Percentiles rank a stretch among this genome's conserved stretches.
phyloP scores from a whole-genome alignment of 345 rosid genomes.

The Aquilaria malaccensis region DNA sequence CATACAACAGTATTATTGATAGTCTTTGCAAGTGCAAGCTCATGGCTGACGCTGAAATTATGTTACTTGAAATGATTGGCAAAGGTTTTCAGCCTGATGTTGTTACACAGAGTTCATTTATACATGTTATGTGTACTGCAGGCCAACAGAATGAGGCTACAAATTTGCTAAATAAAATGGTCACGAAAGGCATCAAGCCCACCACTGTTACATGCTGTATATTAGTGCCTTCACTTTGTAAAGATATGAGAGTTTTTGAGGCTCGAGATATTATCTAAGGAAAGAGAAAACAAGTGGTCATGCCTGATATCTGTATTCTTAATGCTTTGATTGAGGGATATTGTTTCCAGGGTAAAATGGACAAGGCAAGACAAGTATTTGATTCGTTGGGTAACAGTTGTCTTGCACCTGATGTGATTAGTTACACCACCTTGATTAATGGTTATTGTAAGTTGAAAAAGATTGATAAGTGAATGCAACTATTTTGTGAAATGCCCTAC shows the following conservation, averaged over 20 bases:
- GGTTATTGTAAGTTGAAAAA: slow-evolving; percentile 26
- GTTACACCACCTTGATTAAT: slow-evolving; percentile 24
- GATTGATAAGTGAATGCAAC: slow-evolving; percentile 15
- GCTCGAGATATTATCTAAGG: slow-evolving; percentile 17
- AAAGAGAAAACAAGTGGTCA: slow-evolving; percentile 12
- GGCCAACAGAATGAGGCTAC: slow-evolving; percentile 9
- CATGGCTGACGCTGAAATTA: slow-evolving; percentile 18
- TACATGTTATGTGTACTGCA: slow-evolving; percentile 16
- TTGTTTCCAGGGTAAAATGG: slow-evolving; percentile 22
- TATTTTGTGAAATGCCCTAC: slow-evolving; percentile 20
- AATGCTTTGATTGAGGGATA: slow-evolving; percentile 28
- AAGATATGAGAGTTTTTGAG: slow-evolving; percentile 15
- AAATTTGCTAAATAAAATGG: slow-evolving; percentile 11
- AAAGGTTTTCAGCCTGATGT: slow-evolving; percentile 19
- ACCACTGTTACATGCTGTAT: slow-evolving; percentile 2
- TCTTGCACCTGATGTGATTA: slow-evolving; percentile 9
- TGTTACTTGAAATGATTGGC: slow-evolving; percentile 18
- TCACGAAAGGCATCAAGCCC: slow-evolving; percentile 13
- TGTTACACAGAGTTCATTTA: slow-evolving; percentile 12
- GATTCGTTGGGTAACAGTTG: slow-evolving; percentile 18
- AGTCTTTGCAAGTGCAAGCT: slow-evolving; percentile 8
- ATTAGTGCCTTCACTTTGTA: neutral
- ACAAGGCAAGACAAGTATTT: slow-evolving; percentile 20
- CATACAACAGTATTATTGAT: slow-evolving; percentile 7
- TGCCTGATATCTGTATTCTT: slow-evolving; percentile 20